Conservation (phyloP, 768 basidiomycete genomes). For the Leucocoprinus leucothites region DNA sequence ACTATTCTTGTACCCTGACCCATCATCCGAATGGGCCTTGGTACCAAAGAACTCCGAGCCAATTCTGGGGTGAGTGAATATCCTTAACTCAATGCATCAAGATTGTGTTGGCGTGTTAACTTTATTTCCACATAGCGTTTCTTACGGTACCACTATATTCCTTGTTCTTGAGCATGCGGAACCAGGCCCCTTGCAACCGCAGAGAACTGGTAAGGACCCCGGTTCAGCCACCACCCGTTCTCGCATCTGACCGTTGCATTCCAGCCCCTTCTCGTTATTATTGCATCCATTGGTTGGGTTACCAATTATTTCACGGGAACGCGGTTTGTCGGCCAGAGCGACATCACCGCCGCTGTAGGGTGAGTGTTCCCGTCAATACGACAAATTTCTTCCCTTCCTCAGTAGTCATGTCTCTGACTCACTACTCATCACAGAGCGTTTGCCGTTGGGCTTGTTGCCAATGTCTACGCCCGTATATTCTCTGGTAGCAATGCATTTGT, state of each 20-base stretch:
- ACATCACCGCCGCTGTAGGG: conserved; percentile 79
- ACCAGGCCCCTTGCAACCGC: conserved; percentile 55
- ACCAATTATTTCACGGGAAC: conserved; percentile 69
- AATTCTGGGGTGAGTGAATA: conserved; percentile 63
- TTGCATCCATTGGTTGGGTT: conserved; percentile 72
- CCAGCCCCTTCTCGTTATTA: conserved; percentile 50
- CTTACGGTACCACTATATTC: conserved; percentile 71
- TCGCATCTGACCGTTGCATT: background rate
- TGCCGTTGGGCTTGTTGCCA: conserved; percentile 76
- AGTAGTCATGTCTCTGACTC: background rate
- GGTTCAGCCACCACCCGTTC: background rate
- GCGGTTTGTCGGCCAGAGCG: conserved; percentile 63
- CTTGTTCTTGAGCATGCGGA: conserved; percentile 60
- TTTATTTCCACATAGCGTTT: conserved; percentile 43
- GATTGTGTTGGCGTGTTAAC: background rate
- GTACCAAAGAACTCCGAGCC: conserved; percentile 69
- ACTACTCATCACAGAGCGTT: conserved; percentile 55
- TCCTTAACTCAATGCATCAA: background rate
- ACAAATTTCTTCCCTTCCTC: background rate
- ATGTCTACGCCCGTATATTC: conserved; percentile 73
- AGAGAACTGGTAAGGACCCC: conserved; percentile 48
- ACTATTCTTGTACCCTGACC: conserved; percentile 56
- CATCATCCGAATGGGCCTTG: conserved; percentile 61
- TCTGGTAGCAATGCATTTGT: conserved; percentile 69
- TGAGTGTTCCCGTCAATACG: conserved; percentile 22